These are phyloP conservation scores for Nitzschia sp. DNA, from an alignment of 108 stramenopile genomes.

Conservation along the genomic window DNA sequence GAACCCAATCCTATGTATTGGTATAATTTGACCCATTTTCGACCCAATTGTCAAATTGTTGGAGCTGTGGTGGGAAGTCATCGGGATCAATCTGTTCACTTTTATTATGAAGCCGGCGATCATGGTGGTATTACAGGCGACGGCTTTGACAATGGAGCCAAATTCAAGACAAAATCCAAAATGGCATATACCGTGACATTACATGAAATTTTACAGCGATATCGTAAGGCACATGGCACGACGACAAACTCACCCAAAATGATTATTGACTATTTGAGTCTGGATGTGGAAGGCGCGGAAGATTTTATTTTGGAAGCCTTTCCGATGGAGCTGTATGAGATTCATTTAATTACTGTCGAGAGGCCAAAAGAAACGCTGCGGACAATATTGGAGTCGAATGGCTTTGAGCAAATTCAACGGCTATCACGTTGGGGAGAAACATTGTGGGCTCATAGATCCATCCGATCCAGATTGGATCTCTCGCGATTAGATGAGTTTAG, in stretches of 20 bases:
- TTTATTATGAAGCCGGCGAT: constrained; percentile 26
- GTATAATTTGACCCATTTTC: constrained; percentile 44
- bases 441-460: constrained; percentile 1
- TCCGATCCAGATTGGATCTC: background rate
- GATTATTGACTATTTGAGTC: constrained; percentile 58
- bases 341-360: constrained; percentile 55
- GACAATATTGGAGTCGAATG: constrained; percentile 14
- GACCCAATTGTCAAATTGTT: constrained; percentile 37
- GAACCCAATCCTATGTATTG: constrained; percentile 62
- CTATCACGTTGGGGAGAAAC: constrained; percentile 27
- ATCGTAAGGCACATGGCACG: constrained; percentile 4
- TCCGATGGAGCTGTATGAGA: constrained; percentile 45
- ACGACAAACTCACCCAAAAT: constrained; percentile 5
- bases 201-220: constrained; percentile 44
- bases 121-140: constrained; percentile 59
- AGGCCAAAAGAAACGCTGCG: constrained; percentile 38
- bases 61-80: constrained; percentile 49
- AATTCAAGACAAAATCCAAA: constrained; percentile 1
- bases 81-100: constrained; percentile 42
- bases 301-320: constrained; percentile 49
- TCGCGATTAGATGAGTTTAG: background rate
- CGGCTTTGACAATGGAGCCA: constrained; percentile 47
- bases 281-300: constrained; percentile 74
- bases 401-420: constrained; percentile 22
- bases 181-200: constrained; percentile 48